Evolutionary conservation across 176 grass and related monocot species (phyloP), one percentile per base, ranked within the genome.

Genomic region (Sorghum bicolor): DNA sequence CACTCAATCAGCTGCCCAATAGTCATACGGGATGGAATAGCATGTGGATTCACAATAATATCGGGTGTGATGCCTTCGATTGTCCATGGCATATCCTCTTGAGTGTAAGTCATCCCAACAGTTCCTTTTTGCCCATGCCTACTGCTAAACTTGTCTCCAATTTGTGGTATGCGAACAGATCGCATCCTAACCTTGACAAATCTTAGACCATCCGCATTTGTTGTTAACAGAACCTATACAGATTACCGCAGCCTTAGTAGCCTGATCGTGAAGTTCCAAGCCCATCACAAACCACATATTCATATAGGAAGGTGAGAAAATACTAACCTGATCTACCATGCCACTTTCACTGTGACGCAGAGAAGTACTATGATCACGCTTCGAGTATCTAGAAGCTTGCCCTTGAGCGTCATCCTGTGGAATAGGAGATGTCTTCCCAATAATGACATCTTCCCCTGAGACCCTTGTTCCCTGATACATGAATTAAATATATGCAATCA

Each of bases 81-180:
- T 2, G 96, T 99, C 93, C 96, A 99, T 16, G 96, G 96, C 96
- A 99, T 99, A 82, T 99, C 93, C 87, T 99, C 93, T 81, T 99
- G 96, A 37, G 96, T 99, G 76, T 96, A 96, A 47, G 93, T 99
- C 96, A 99, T 99, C 83, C 96, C 96, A 57, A 99, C 93, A 87
- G 96, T 99, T 87, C 93, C 96, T 62, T 99, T 99, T 72, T 99
- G 96, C 20, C 93, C 93, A 92, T 99, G 96, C 78, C 96, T 88
- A 87, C 96, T 99, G 53, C 96, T 99, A 74, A 99, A 99, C 80
- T 99, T 99, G 53, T 99, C 93, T 72, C 96, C 96, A 75, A 99
- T 99, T 85, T 99, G 93, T 74, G 96, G 96, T 80, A 99, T 96
- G 45, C 93, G 93, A 55, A 99, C 93, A 32, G 96, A 99, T 62